Evolutionary conservation across 805 yeast species (phyloP), one percentile per base, ranked within the genome.

Genomic region (Saturnispora sanitii): DNA sequence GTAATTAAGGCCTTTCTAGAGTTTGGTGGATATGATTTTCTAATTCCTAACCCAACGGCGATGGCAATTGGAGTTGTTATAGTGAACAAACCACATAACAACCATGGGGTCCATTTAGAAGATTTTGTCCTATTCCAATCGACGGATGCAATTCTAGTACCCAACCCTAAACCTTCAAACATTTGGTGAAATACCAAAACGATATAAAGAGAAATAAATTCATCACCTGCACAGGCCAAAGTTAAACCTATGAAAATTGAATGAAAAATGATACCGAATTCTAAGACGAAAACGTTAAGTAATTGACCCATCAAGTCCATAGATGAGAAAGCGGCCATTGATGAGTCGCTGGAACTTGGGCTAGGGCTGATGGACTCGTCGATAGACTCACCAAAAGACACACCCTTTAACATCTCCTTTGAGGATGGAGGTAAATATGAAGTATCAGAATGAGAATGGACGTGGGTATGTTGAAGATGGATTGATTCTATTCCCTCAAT

Each of bases 131-230:
- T 22, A 50, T 54, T 57, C 73, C 73, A 68, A 27, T 60, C 56
- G 1, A 75, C 66, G 23, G 67, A 68, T 1, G 86, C 81, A 28
- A 82, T 67, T 58, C 94, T 73, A 7, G 90, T 71, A 19, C 94
- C 94, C 48, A 85, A 65, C 44, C 94, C 95, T 37, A 85, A 67
- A 37, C 94, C 95, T 62, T 84, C 95, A 54, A 84, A 84, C 66
- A 78, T 67, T 60, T 84, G 95, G 57, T 85, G 87, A 67, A 75
- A 77, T 4, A 78, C 73, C 33, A 71, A 48, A n/a, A 72, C 95
- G 46, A 80, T 70, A 58, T 80, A 83, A 37, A 84, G 64, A 5
- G 83, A 71, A 44, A 66, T 71, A 55, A 83, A 84, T 55, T 81
- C 90, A 2, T 75, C 80, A 37, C 88, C 92, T 4, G 92, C 67